phyloP scores from a whole-genome alignment of 164 flowering plant species.

The Berberis thunbergii region DNA sequence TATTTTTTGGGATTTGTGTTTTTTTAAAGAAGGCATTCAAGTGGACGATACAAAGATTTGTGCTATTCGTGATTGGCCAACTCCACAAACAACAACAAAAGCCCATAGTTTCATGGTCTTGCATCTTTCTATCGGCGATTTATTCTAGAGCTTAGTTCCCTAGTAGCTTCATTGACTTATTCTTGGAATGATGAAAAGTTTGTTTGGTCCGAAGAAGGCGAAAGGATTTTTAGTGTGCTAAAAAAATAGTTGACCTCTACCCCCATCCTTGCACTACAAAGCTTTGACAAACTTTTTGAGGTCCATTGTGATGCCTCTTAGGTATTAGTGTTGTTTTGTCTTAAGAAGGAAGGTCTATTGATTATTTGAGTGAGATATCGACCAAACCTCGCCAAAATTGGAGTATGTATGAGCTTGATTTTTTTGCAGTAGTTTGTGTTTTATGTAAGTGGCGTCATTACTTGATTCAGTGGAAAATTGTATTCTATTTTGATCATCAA shows the following conservation, averaged over 20 bases:
- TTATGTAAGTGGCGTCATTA: background rate
- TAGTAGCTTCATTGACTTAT: background rate
- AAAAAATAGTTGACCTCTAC: background rate
- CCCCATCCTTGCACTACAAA: background rate
- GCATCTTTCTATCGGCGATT: constrained; percentile 1
- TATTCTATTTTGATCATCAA: constrained; percentile 3
- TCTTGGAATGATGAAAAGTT: background rate
- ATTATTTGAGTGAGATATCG: background rate
- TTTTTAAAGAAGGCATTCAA: background rate
- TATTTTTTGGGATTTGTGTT: background rate
- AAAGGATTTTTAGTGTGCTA: background rate
- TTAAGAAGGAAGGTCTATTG: constrained; percentile 1
- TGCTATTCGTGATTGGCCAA: constrained; percentile 3
- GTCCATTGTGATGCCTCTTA: constrained; percentile 1
- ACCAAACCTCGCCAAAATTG: background rate
- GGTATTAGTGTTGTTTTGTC: constrained; percentile 2
- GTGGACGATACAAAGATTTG: background rate
- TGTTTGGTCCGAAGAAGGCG: background rate
- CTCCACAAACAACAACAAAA: background rate
- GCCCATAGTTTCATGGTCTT: constrained; percentile 1
- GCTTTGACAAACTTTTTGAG: background rate
- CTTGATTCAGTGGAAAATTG: background rate
- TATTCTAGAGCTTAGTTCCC: background rate
- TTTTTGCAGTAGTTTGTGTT: background rate
- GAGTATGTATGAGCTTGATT: background rate